Conservation (phyloP, 768 basidiomycete genomes). For the Russula vinacea region DNA sequence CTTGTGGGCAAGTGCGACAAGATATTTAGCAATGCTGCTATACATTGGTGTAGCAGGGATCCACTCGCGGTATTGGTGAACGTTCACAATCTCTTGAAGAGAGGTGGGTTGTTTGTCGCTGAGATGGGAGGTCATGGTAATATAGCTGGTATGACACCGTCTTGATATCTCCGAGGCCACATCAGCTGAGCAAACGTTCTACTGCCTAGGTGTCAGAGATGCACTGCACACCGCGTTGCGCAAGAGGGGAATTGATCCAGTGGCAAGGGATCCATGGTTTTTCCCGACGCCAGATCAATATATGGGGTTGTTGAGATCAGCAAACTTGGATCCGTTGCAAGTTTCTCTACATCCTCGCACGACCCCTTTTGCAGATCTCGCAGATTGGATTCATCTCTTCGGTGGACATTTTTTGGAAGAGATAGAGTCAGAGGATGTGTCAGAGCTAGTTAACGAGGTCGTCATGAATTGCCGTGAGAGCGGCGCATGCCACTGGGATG, state of each 20-base stretch:
- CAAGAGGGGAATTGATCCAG: constrained; percentile 55
- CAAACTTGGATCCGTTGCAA: constrained; percentile 12
- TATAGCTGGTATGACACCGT: constrained; percentile 49
- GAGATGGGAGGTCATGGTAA: constrained; percentile 82
- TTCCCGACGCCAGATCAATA: constrained; percentile 76
- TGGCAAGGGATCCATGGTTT: constrained; percentile 73
- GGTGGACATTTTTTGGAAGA: constrained; percentile 20
- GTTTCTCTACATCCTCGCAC: constrained; percentile 19
- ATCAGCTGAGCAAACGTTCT: constrained; percentile 9
- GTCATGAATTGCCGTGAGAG: constrained; percentile 17
- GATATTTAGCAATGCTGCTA: constrained; percentile 73
- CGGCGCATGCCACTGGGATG: constrained; percentile 17
- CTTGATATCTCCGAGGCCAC: constrained; percentile 7
- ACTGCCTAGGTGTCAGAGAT: constrained; percentile 56
- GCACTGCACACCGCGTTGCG: constrained; percentile 54
- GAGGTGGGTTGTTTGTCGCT: constrained; percentile 66
- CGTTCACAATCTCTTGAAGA: constrained; percentile 58
- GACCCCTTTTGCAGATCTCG: constrained; percentile 21
- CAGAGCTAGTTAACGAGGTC: constrained; percentile 16
- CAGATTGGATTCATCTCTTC: constrained; percentile 25
- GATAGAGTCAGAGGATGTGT: constrained; percentile 11
- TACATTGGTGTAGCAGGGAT: constrained; percentile 84
- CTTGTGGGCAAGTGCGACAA: constrained; percentile 55
- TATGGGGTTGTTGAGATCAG: constrained; percentile 12
- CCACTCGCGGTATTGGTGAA: constrained; percentile 63